These are phyloP conservation scores for Besnoitia besnoiti DNA, from an alignment of 169 alveolate genomes.

Conservation along the genomic window DNA sequence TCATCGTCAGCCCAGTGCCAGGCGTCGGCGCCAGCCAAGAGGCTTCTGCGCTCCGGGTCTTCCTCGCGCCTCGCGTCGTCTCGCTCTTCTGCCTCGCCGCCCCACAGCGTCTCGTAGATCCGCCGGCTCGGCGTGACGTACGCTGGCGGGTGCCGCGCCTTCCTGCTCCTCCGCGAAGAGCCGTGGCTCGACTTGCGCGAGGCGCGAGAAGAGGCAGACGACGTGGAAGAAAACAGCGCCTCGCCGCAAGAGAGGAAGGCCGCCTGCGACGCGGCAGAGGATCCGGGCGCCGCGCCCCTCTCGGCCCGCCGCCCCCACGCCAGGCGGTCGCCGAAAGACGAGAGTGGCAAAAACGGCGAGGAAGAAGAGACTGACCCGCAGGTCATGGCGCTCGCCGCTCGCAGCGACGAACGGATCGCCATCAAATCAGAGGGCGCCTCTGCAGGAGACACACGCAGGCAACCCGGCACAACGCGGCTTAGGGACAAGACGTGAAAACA, in stretches of 20 bases:
- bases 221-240: too few relatives aligned
- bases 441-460: too few relatives aligned
- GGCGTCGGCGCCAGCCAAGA: neutral
- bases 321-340: neutral
- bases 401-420: neutral
- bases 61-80: neutral
- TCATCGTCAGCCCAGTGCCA: neutral
- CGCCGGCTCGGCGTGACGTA: neutral
- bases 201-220: neutral
- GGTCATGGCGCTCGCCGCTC: neutral
- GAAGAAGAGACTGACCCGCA: neutral
- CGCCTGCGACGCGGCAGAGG: neutral
- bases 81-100: neutral
- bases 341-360: too few relatives aligned
- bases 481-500: neutral
- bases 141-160: neutral
- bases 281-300: neutral
- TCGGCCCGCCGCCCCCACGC: neutral
- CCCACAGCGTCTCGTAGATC: slow-evolving; percentile 26
- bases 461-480: too few relatives aligned
- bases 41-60: neutral
- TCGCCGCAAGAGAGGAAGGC: neutral
- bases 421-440: neutral
- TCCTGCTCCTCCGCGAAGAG: neutral
- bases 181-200: neutral